phyloP scores from a whole-genome alignment of 768 basidiomycete species.

The Arthromyces matolae region DNA sequence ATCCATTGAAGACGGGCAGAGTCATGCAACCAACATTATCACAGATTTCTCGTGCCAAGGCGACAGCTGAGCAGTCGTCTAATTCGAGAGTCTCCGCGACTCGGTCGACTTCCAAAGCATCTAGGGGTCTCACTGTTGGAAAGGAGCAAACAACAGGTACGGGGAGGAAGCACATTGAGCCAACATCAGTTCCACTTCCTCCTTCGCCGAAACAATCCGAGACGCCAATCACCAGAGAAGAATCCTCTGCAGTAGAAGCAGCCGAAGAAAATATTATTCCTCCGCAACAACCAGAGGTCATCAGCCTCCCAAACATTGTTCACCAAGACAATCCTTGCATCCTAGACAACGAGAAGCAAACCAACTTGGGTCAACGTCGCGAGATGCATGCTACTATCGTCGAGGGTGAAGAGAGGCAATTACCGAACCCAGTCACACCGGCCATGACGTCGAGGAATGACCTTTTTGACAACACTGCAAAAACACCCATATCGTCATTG shows the following conservation, averaged over 20 bases:
- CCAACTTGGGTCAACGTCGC: too few relatives aligned
- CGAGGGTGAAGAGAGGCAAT: not conserved
- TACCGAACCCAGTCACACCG: slow-evolving; percentile 7
- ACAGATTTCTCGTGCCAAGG: slow-evolving; percentile 24
- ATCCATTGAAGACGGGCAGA: slow-evolving; percentile 11
- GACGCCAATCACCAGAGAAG: not conserved
- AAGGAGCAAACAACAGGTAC: slow-evolving; percentile 8
- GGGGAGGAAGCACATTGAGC: slow-evolving; percentile 21
- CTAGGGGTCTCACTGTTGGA: slow-evolving; percentile 9
- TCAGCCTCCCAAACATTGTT: too few relatives aligned
- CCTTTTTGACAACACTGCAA: slow-evolving; percentile 17
- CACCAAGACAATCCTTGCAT: not conserved
- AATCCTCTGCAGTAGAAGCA: not conserved
- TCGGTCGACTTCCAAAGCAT: slow-evolving; percentile 14
- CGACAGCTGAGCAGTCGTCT: slow-evolving; percentile 15
- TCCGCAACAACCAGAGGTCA: too few relatives aligned
- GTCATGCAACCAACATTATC: slow-evolving; percentile 26
- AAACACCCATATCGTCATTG: slow-evolving; percentile 66
- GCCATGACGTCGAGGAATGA: not conserved
- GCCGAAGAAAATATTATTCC: too few relatives aligned
- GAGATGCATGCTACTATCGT: not conserved
- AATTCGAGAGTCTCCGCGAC: too few relatives aligned
- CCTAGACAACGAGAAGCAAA: not conserved
- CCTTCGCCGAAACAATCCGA: slow-evolving; percentile 27
- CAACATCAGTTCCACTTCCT: slow-evolving; percentile 33